A percentile compares a stretch with the other conserved stretches of the same genome.
phyloP scores from a whole-genome alignment of 2,329 filamentous ascomycete genomes.

The Tolypocladium pustulatum region DNA sequence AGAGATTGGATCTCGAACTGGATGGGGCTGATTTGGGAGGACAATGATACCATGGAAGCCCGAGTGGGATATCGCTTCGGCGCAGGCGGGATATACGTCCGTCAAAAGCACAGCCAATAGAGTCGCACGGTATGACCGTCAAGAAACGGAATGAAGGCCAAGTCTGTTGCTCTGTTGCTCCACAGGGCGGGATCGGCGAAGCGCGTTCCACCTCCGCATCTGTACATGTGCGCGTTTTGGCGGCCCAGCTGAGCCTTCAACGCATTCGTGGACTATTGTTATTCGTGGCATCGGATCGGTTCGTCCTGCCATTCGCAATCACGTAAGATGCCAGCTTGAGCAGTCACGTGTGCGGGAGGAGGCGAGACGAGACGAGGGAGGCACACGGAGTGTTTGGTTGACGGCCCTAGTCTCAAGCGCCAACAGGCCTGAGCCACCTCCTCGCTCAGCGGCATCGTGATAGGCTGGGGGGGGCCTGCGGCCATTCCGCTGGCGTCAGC shows the following conservation, averaged over 20 bases:
- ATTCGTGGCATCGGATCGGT: background rate
- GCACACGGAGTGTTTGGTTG: too few relatives aligned
- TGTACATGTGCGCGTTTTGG: background rate
- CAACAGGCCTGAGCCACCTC: background rate
- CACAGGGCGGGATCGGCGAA: background rate
- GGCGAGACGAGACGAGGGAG: background rate
- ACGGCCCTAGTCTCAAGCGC: background rate
- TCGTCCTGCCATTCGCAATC: background rate
- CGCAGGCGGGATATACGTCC: background rate
- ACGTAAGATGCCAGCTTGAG: background rate
- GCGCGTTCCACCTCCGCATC: background rate
- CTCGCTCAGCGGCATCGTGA: background rate
- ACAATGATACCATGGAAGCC: background rate
- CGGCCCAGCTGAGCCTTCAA: too few relatives aligned
- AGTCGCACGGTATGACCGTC: background rate
- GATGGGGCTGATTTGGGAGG: background rate
- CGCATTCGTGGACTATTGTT: background rate
- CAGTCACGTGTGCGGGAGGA: background rate
- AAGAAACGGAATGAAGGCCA: background rate
- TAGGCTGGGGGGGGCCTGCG: background rate
- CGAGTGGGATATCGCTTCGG: background rate
- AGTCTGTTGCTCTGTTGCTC: background rate
- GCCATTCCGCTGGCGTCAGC: background rate
- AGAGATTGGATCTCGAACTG: background rate
- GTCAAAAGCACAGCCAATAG: too few relatives aligned